Conservation (phyloP, 331 rosid species). For the Phaseolus coccineus region DNA sequence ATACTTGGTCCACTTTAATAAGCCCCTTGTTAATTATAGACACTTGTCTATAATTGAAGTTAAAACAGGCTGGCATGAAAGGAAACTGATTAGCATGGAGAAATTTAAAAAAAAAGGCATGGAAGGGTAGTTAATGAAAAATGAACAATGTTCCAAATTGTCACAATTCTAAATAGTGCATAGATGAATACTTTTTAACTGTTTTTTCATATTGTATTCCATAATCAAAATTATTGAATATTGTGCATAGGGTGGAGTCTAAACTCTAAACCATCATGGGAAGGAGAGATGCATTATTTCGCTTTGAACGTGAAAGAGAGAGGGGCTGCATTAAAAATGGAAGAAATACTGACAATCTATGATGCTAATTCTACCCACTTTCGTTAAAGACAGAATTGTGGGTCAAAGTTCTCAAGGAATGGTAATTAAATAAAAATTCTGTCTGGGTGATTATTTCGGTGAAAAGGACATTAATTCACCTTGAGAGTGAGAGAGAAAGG, state of each 20-base stretch:
- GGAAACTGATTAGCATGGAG: slow-evolving; percentile 37
- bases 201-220: background rate
- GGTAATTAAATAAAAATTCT: slow-evolving; percentile 63
- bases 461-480: slow-evolving; percentile 83
- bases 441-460: slow-evolving; percentile 70
- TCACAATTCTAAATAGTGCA: slow-evolving; percentile 13
- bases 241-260: slow-evolving; percentile 32
- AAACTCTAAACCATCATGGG: slow-evolving; percentile 36
- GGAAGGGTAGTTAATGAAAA: slow-evolving; percentile 40
- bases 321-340: slow-evolving; percentile 39
- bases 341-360: slow-evolving; percentile 59
- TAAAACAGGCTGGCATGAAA: slow-evolving; percentile 52
- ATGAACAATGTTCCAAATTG: slow-evolving; percentile 34
- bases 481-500: slow-evolving; percentile 58
- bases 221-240: slow-evolving; percentile 45
- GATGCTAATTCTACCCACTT: slow-evolving; percentile 55
- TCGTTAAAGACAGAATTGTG: slow-evolving; percentile 76
- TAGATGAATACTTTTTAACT: slow-evolving; percentile 6
- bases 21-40: slow-evolving; percentile 30
- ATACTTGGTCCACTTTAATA: slow-evolving; percentile 29
- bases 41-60: slow-evolving; percentile 37
- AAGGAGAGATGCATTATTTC: slow-evolving; percentile 46
- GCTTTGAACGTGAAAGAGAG: slow-evolving; percentile 37
- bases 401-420: slow-evolving; percentile 75
- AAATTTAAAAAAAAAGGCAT: slow-evolving; percentile 14